Percentiles rank a stretch among this genome's conserved stretches.
phyloP scores from a whole-genome alignment of 768 basidiomycete genomes.

The Suillus fuscotomentosus region DNA sequence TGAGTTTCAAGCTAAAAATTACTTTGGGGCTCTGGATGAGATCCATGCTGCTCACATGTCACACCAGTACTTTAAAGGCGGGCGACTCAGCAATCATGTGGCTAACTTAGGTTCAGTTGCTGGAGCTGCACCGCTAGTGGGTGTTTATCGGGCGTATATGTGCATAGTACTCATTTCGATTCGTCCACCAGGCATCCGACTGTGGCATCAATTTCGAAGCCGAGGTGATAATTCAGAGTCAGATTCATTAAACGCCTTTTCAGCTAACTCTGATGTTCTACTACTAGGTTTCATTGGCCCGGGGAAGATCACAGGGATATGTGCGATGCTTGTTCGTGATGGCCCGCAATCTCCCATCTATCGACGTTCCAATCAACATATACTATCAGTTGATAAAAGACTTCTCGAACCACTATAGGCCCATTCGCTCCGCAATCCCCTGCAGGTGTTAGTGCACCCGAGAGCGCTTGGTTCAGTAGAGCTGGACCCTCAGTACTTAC shows the following conservation, averaged over 20 bases:
- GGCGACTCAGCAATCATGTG: not conserved
- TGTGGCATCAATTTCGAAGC: not conserved
- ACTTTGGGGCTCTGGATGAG: not conserved
- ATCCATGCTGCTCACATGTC: not conserved
- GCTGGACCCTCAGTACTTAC: not conserved
- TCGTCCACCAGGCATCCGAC: not conserved
- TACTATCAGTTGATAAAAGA: not conserved
- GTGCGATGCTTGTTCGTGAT: not conserved
- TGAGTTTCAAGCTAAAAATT: not conserved
- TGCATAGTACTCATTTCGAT: not conserved
- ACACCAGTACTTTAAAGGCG: not conserved
- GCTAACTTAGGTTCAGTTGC: not conserved
- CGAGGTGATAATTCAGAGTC: not conserved
- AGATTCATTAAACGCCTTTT: not conserved
- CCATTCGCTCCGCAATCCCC: not conserved
- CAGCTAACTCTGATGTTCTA: not conserved
- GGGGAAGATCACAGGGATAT: not conserved
- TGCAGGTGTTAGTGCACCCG: not conserved
- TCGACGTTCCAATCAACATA: not conserved
- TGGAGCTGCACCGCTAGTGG: not conserved
- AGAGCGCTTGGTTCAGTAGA: not conserved
- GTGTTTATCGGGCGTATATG: not conserved
- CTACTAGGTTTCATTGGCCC: not conserved
- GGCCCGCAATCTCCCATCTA: not conserved
- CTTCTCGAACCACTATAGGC: not conserved